Conservation (phyloP, 768 basidiomycete genomes). For the Leccinellum albellum region DNA sequence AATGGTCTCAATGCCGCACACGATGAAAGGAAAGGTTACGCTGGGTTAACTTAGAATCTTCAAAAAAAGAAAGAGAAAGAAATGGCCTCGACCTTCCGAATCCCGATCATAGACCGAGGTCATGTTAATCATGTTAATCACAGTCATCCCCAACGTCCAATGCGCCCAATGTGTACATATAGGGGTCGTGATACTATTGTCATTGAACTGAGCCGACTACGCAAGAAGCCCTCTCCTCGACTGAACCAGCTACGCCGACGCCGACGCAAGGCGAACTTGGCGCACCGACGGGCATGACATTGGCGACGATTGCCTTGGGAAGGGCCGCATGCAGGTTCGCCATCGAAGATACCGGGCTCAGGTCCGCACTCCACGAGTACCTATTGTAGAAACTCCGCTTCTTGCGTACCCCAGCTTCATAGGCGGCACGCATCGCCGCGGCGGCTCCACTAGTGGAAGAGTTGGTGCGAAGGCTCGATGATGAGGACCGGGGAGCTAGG, state of each 20-base stretch:
- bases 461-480: slow-evolving; percentile 27
- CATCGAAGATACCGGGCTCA: slow-evolving; percentile 22
- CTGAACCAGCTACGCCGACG: slow-evolving; percentile 4
- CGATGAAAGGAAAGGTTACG: slow-evolving; percentile 1
- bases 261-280: not conserved
- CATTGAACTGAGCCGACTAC: slow-evolving; percentile 17
- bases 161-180: not conserved
- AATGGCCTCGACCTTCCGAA: not conserved
- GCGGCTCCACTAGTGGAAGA: slow-evolving; percentile 21
- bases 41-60: slow-evolving; percentile 5
- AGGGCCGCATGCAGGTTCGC: slow-evolving; percentile 11
- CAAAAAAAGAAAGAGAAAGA: not conserved
- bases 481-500: slow-evolving; percentile 26
- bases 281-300: slow-evolving; percentile 9
- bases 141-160: not conserved
- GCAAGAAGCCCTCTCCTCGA: not conserved
- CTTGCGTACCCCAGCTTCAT: slow-evolving; percentile 31
- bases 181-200: not conserved
- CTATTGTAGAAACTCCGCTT: slow-evolving; percentile 31
- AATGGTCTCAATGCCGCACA: slow-evolving; percentile 5
- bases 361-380: slow-evolving; percentile 28
- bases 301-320: slow-evolving; percentile 18
- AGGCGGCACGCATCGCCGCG: slow-evolving; percentile 30
- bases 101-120: not conserved
- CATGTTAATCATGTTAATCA: not conserved